Base-by-base conservation (phyloP, 2,329 filamentous ascomycete genomes). In the Ceratocystis cacaofunesta region DNA sequence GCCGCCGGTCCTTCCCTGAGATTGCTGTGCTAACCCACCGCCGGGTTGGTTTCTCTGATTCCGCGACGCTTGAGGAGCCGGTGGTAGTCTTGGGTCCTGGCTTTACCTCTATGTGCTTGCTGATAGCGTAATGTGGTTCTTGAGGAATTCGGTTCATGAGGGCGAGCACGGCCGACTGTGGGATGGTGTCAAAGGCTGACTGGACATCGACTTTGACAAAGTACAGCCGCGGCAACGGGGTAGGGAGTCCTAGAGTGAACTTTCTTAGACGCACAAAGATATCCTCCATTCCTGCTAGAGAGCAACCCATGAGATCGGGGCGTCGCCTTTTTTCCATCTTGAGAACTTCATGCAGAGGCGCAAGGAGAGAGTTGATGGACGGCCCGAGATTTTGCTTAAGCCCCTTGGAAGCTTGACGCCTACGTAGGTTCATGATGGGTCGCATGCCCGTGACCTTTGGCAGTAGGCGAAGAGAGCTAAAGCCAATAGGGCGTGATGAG, bases 181-280 rank as follows among this genome's bases (percentile, higher is more conserved):
- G 94, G 57, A 99, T 96, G 0, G 89, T 96, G 74, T 99, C 94
- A 73, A 96, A 99, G 70, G 92, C 95, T 1, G 90, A 85, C 72
- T 89, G 84, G 22, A 99, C 92, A 72, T 99, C 94, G 12, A 95
- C 79, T 73, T 99, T 99, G 68, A 86, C 92, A 75, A 97, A 95
- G 74, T 89, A 97, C 1, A 96, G 75, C 3, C 74, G 78, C 5
- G 67, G 67, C 1, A 96, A 75, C 15, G 60, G 58, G 19, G 17
- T 25, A 5, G 52, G 41, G 28, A 88, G 72, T 0, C 69, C 74
- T 1, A 74, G 70, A 69, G 87, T 87, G 76, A 95, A 97, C 0
- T 69, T 71, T 68, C 86, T 88, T 25, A 99, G 75, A 22, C 85
- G 85, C 12, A 78, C 76, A 70, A 94, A 90, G 52, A 99, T 85